phyloP scores from a whole-genome alignment of 2,329 filamentous ascomycete genomes.

The Exophiala spinifera region DNA sequence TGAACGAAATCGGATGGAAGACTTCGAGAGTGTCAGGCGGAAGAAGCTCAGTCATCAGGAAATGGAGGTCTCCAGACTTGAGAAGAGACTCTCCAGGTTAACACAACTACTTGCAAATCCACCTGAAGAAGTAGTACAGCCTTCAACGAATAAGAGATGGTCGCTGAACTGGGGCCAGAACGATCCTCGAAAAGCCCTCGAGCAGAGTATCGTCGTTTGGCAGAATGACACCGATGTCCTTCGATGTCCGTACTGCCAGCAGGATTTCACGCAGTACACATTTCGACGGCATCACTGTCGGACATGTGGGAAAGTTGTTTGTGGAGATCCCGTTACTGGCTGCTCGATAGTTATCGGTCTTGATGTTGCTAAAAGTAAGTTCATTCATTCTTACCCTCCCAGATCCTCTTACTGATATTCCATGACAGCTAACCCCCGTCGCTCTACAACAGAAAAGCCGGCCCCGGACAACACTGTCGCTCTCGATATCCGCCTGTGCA shows the following conservation, averaged over 20 bases:
- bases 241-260: slow-evolving; percentile 90
- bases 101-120: slow-evolving; percentile 79
- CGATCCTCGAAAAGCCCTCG: slow-evolving; percentile 73
- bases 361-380: slow-evolving; percentile 66
- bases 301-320: slow-evolving; percentile 89
- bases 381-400: neutral
- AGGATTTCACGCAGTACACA: slow-evolving; percentile 90
- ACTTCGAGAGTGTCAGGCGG: slow-evolving; percentile 68
- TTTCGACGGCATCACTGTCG: slow-evolving; percentile 93
- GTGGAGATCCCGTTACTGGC: slow-evolving; percentile 76
- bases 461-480: slow-evolving; percentile 51
- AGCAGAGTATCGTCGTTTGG: slow-evolving; percentile 93
- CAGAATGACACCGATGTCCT: slow-evolving; percentile 80
- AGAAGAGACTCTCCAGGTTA: slow-evolving; percentile 86
- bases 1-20: slow-evolving; percentile 66
- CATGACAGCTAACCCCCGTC: slow-evolving; percentile 21
- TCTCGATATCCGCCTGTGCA: slow-evolving; percentile 86
- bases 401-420: slow-evolving; percentile 23
- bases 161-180: slow-evolving; percentile 62
- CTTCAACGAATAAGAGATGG: slow-evolving; percentile 47
- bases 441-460: slow-evolving; percentile 28
- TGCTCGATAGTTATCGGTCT: slow-evolving; percentile 84
- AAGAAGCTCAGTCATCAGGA: slow-evolving; percentile 79
- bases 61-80: slow-evolving; percentile 81
- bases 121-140: slow-evolving; percentile 57